Conservation (phyloP, 441 rosid species). For the Adansonia gregorii region DNA sequence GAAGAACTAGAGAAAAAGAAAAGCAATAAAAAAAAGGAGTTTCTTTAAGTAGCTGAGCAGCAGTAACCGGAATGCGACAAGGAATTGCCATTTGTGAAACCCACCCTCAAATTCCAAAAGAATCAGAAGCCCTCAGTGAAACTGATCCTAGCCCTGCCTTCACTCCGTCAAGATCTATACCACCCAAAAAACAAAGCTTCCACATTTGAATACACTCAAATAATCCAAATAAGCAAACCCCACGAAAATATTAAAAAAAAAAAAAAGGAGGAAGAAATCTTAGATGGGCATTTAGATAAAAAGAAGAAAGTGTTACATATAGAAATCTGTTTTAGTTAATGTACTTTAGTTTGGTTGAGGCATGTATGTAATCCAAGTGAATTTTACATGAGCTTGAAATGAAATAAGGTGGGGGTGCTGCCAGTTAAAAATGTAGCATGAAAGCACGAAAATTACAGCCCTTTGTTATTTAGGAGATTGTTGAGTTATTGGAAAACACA, state of each 20-base stretch:
- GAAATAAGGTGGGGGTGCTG: neutral
- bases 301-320: slow-evolving; percentile 27
- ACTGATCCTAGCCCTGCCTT: slow-evolving; percentile 33
- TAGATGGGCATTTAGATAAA: slow-evolving; percentile 8
- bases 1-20: neutral
- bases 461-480: neutral
- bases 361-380: neutral
- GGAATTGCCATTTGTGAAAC: slow-evolving; percentile 52
- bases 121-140: slow-evolving; percentile 29
- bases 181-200: neutral
- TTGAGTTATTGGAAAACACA: neutral
- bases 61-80: slow-evolving; percentile 58
- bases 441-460: neutral
- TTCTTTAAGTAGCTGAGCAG: slow-evolving; percentile 53
- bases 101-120: slow-evolving; percentile 31
- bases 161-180: slow-evolving; percentile 45
- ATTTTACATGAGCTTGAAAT: neutral
- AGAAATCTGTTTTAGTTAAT: slow-evolving; percentile 18
- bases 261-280: neutral
- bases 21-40: neutral
- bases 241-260: neutral
- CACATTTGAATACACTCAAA: slow-evolving; percentile 2
- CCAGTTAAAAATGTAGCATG: neutral
- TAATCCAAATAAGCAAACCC: neutral
- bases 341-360: neutral